These are phyloP conservation scores for Fusarium piperis DNA, from an alignment of 2,329 filamentous ascomycete species.

Conservation along the genomic window DNA sequence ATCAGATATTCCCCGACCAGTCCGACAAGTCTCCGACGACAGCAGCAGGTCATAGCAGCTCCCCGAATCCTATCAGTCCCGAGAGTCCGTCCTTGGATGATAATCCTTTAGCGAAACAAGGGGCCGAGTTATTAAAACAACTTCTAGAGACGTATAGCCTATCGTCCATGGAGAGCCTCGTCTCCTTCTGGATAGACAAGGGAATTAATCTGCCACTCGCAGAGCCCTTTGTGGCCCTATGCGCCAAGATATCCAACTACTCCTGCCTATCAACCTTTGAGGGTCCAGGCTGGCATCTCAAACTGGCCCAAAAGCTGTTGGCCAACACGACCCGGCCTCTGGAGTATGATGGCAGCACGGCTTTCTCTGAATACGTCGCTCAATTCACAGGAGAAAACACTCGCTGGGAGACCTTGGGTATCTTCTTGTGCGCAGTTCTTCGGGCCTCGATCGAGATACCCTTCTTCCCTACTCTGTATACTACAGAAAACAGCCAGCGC, in stretches of 20 bases:
- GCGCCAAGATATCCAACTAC: neutral
- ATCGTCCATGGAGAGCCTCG: neutral
- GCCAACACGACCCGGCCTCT: neutral
- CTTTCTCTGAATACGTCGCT: neutral
- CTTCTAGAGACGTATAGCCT: neutral
- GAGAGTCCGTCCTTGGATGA: neutral
- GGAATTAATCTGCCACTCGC: neutral
- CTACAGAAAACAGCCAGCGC: neutral
- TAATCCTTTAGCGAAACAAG: neutral
- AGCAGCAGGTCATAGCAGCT: neutral
- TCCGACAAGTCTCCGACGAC: neutral
- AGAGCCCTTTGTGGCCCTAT: neutral
- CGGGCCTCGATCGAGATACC: neutral
- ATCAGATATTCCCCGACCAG: neutral
- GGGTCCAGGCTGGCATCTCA: neutral
- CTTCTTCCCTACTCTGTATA: neutral
- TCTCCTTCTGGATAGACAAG: neutral
- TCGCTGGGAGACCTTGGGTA: neutral
- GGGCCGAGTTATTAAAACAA: neutral
- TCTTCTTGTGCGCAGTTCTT: neutral
- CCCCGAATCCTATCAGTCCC: neutral
- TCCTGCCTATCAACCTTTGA: neutral
- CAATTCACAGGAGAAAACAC: neutral
- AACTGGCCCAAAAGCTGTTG: neutral
- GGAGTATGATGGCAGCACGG: neutral